Conservation (phyloP, 179 eudicot genomes). For the Drosera spatulata region DNA sequence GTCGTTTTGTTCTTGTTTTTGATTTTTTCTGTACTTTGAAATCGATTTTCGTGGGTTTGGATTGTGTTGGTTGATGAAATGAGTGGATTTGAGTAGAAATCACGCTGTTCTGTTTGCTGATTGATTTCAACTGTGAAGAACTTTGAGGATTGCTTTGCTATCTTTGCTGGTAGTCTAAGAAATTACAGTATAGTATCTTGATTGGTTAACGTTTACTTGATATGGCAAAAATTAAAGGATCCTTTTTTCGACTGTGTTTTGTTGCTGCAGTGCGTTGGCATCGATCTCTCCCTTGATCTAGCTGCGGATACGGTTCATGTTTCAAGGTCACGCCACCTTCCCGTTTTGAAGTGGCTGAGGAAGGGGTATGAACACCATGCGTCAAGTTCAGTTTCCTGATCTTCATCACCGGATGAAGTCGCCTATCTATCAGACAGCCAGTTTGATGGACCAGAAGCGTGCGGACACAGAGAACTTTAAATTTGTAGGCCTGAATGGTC, state of each 20-base stretch:
- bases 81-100: too few relatives aligned
- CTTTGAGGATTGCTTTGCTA: too few relatives aligned
- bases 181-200: too few relatives aligned
- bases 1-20: too few relatives aligned
- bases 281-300: slow-evolving; percentile 20
- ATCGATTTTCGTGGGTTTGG: too few relatives aligned
- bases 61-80: too few relatives aligned
- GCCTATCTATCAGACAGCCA: slow-evolving; percentile 6
- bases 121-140: too few relatives aligned
- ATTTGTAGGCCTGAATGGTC: slow-evolving; percentile 4
- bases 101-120: too few relatives aligned
- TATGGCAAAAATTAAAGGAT: slow-evolving; percentile 5
- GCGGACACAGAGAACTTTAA: slow-evolving; percentile 17
- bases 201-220: too few relatives aligned
- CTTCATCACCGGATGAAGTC: slow-evolving; percentile 9
- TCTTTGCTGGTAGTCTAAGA: too few relatives aligned
- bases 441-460: slow-evolving; percentile 16
- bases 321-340: slow-evolving; percentile 16
- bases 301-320: slow-evolving; percentile 12
- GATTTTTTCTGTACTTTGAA: too few relatives aligned
- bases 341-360: slow-evolving; percentile 6
- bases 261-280: slow-evolving; percentile 19
- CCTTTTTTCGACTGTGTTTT: slow-evolving; percentile 16
- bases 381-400: slow-evolving; percentile 7
- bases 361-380: slow-evolving; percentile 13